Evolutionary conservation across 257 asterid species (phyloP), one percentile per base, ranked within the genome.

Genomic region (Fraxinus cuspidata): DNA sequence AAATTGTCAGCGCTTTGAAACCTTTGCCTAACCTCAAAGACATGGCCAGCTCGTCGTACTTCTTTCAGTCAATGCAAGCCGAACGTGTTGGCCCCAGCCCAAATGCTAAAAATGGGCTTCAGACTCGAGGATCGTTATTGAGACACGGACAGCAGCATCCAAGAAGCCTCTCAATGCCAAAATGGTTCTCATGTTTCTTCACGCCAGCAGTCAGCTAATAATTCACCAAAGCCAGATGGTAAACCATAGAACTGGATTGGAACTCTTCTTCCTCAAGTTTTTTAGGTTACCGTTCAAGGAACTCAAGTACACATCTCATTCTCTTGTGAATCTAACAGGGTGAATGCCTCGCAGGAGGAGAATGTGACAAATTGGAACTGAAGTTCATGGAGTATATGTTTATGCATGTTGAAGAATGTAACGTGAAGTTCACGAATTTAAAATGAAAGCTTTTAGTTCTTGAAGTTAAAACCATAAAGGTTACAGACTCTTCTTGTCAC

Each of bases 21-120:
- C 98, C 98, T 11, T 75, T 95, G 82, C 98, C 98, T 11, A 87
- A 85, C 84, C 94, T 93, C 71, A 93, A 93, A 83, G 99, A 95
- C 85, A 95, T 95, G 99, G 98, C 99, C 49, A 91, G 92, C 90
- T 87, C 97, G 3, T 90, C 98, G 42, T 91, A 88, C 84, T 85
- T 87, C 80, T 93, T 91, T 70, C 96, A 92, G 86, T 85, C 95
- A 0, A 84, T 89, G 91, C 99, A 90, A 83, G 82, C 89, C 1
- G 97, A 92, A 19, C 89, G 97, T 2, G 79, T 78, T 72, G 89
- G 86, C 72, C 80, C 97, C 27, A 90, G 91, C 81, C 92, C 92
- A 0, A 89, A 86, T 16, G 79, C 90, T 10, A 94, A 84, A 47
- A 80, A 65, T 1, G 90, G 85, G 25, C 71, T 86, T 16, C 81